Evolutionary conservation across 495 filamentous ascomycete genomes (phyloP), one percentile per base, ranked within the genome.

Genomic region (Aspergillus asperescens): DNA sequence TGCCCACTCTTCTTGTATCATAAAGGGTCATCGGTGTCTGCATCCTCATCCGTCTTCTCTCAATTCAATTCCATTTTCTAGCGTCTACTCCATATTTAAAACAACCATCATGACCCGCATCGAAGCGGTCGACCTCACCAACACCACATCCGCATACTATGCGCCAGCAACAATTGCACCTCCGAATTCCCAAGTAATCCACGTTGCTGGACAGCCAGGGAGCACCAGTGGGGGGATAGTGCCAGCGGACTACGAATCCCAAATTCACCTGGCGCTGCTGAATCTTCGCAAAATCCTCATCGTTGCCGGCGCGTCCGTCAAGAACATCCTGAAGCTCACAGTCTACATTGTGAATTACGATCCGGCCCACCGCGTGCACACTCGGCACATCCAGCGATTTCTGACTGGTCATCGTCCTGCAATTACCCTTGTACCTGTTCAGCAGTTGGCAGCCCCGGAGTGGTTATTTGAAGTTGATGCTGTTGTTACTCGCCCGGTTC

Each of bases 401-500:
- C 49, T 70, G 0, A 50, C 47, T 0, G 55, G 56, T 0, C 66
- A 71, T 48, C 57, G 67, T 2, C 70, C 70, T 4, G 55, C 58
- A 0, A 55, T 61, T 0, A 72, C 67, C 1, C 48, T 71, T 1
- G 47, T 71, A 13, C 70, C 70, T 1, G 66, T 72, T 0, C 7
- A 62, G 3, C 38, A 60, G 23, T 56, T 74, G 1, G 69, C 64
- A 0, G 51, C 46, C 0, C 66, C 71, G 0, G 50, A 45, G 3
- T 64, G 62, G 52, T 50, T 67, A 0, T 67, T 72, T 27, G 67
- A 74, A 53, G 57, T 74, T 18, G 71, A 74, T 38, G 69, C 66
- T 4, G 54, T 67, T 1, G 58, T 64, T 20, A 64, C 64, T 7
- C 37, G 61, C 15, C 48, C 35, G 7, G 24, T 9, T 7, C 58